Percentiles rank a stretch among this genome's conserved stretches.
phyloP scores from a whole-genome alignment of 2,329 filamentous ascomycete genomes.

The Ophiosphaerella herpotricha region DNA sequence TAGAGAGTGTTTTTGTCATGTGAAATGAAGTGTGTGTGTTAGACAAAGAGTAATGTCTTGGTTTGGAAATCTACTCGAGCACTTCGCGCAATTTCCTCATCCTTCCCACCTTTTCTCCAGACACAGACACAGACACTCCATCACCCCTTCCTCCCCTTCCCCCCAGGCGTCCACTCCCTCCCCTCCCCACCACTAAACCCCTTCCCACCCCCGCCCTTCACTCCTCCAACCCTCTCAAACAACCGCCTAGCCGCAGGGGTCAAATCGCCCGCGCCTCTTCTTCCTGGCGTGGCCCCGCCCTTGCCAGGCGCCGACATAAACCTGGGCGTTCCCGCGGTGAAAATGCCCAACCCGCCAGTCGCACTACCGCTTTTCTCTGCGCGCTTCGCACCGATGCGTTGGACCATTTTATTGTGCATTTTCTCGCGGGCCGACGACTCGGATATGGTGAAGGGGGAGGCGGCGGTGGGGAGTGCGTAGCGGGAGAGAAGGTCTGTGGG shows the following conservation, averaged over 20 bases:
- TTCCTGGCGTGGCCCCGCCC: slow-evolving; percentile 25
- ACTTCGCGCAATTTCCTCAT: slow-evolving; percentile 25
- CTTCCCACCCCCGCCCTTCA: slow-evolving; percentile 14
- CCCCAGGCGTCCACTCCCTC: slow-evolving; percentile 37
- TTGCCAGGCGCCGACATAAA: slow-evolving; percentile 66
- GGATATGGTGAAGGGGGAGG: slow-evolving; percentile 70
- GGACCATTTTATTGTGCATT: slow-evolving; percentile 73
- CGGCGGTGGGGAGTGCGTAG: slow-evolving; percentile 40
- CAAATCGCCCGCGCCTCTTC: slow-evolving; percentile 60
- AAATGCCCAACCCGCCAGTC: slow-evolving; percentile 29
- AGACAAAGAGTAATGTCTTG: neutral
- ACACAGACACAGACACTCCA: too few relatives aligned
- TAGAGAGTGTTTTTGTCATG: neutral
- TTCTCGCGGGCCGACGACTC: slow-evolving; percentile 77
- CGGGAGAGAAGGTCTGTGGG: slow-evolving; percentile 51
- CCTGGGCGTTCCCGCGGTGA: slow-evolving; percentile 57
- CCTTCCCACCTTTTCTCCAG: neutral
- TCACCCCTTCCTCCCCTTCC: slow-evolving; percentile 22
- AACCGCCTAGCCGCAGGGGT: slow-evolving; percentile 73
- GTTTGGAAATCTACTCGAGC: slow-evolving; percentile 22
- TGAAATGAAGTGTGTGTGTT: neutral
- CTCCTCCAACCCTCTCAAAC: slow-evolving; percentile 47
- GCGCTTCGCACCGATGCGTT: slow-evolving; percentile 24
- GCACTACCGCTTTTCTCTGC: slow-evolving; percentile 1
- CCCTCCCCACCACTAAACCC: slow-evolving; percentile 32